phyloP scores from a whole-genome alignment of 345 rosid genomes.

The Brassica cretica region DNA sequence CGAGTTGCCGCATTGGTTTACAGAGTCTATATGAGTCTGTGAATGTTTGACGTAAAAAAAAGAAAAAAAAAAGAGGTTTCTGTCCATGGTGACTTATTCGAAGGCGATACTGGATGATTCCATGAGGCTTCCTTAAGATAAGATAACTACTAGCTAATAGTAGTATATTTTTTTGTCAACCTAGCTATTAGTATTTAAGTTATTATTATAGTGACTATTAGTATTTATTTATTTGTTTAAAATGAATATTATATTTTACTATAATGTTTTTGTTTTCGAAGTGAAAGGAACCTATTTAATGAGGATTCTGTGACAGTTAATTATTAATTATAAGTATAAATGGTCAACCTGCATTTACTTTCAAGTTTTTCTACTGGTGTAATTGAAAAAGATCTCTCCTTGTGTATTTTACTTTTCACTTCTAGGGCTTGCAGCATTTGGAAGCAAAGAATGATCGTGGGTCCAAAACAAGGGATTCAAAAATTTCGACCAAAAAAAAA shows the following conservation, averaged over 20 bases:
- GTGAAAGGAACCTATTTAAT: constrained; percentile 20
- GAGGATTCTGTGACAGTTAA: constrained; percentile 10
- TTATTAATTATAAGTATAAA: constrained; percentile 6
- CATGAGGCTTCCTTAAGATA: constrained; percentile 21
- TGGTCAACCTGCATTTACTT: constrained; percentile 39
- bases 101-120: constrained; percentile 20
- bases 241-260: background rate
- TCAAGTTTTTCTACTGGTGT: background rate
- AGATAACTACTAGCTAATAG: background rate
- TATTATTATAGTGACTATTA: background rate
- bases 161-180: too few species aligned
- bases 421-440: constrained; percentile 2
- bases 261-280: background rate
- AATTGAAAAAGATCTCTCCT: constrained; percentile 21
- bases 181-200: background rate
- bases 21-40: too few species aligned
- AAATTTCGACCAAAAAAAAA: background rate
- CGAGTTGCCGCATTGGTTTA: too few species aligned
- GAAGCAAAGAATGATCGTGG: constrained; percentile 24
- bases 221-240: background rate
- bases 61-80: background rate
- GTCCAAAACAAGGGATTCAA: constrained; percentile 33
- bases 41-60: too few species aligned
- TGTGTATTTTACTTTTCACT: constrained; percentile 2
- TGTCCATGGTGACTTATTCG: background rate